Evolutionary conservation across 2,329 filamentous ascomycete genomes (phyloP), one percentile per base, ranked within the genome.

Genomic region (Ceratocystis papillata): DNA sequence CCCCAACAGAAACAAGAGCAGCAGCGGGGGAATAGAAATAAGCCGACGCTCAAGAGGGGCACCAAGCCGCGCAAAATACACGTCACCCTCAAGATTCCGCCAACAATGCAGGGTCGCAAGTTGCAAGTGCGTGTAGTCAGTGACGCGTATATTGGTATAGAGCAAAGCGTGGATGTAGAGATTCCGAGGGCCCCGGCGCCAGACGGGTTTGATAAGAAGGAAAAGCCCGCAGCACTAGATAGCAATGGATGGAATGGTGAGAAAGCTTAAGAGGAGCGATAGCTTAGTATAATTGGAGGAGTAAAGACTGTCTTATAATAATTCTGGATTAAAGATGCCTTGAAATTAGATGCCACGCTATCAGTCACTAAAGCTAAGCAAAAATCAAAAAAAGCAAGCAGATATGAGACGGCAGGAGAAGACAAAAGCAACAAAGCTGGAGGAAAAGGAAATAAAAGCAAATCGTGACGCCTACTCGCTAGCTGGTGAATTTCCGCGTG

Each of bases 141-240:
- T 75, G 94, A 97, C 79, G 86, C 85, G 17, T 97, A 97, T 75
- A 78, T 90, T 44, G 90, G 88, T 0, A 84, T 97, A 80, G 78
- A 82, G 73, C 79, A 83, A 28, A 68, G 81, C 0, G 67, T 76
- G 46, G 79, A 78, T 1, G 77, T 84, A 0, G 78, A 81, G 25
- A 75, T 85, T n/a, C 82, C 82, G 20, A 76, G 75, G 37, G 72
- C 76, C 64, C 81, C 81, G 2, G 73, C 70, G 22, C 65, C 66
- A 2, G 62, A 63, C 8, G 69, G 65, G 3, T 60, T 64, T 65
- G 59, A 68, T 59, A 63, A 45, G 59, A 64, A 66, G 65, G 25
- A 65, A 67, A 65, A 64, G 69, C 45, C 28, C 3, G 28, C 7
- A 30, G 53, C 53, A 15, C 15, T 12, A 17, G 22, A 30, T 25